A percentile compares a stretch with the other conserved stretches of the same genome.
Conservation (phyloP, 345 rosid species). For the Eutrema japonicum region DNA sequence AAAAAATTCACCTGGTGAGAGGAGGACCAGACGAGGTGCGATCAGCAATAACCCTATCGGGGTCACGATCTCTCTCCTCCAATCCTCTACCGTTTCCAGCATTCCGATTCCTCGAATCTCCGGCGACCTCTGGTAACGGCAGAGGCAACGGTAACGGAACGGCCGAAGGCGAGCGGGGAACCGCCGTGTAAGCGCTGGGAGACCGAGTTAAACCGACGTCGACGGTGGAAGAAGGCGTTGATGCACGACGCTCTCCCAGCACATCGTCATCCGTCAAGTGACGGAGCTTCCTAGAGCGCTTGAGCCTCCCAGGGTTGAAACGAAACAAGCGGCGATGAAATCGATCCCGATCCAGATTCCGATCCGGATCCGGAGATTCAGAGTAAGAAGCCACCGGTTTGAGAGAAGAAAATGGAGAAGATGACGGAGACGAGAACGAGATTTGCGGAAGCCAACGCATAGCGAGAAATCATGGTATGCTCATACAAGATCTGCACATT, state of each 20-base stretch:
- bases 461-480: constrained; percentile 48
- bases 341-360: constrained; percentile 32
- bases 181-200: constrained; percentile 35
- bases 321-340: constrained; percentile 41
- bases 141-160: constrained; percentile 69
- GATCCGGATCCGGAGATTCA: constrained; percentile 36
- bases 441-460: constrained; percentile 85
- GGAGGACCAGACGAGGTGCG: constrained; percentile 50
- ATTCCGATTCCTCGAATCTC: constrained; percentile 46
- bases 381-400: constrained; percentile 41
- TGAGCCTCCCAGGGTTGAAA: constrained; percentile 47
- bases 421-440: constrained; percentile 55
- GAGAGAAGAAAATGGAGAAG: constrained; percentile 40
- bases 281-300: constrained; percentile 63
- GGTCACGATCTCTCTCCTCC: constrained; percentile 45
- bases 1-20: constrained; percentile 42
- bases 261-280: constrained; percentile 61
- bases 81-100: constrained; percentile 40
- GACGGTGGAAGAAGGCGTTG: constrained; percentile 29
- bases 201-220: constrained; percentile 41
- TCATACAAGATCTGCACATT: constrained; percentile 24
- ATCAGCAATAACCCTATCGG: constrained; percentile 32
- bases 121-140: constrained; percentile 53
- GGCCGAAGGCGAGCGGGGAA: constrained; percentile 48
- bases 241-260: constrained; percentile 27